Conservation (phyloP, 768 basidiomycete genomes). For the Hericium coralloides region DNA sequence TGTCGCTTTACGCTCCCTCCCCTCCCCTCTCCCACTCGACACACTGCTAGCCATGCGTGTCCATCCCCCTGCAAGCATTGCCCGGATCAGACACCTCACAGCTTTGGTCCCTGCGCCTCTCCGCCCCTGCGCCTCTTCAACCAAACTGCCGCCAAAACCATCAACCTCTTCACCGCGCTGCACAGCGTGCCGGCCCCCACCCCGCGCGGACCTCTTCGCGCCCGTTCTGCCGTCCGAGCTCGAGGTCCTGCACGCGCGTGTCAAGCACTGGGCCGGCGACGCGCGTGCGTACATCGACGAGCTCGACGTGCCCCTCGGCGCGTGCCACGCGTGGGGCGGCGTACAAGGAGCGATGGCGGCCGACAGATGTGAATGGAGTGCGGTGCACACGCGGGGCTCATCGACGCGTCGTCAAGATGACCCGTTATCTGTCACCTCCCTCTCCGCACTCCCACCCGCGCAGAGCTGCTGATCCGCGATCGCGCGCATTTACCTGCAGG, state of each 20-base stretch:
- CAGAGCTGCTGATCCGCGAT: conserved; percentile 67
- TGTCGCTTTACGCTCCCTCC: no score
- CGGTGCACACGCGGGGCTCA: conserved; percentile 59
- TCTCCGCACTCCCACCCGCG: no score
- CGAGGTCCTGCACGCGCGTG: conserved; percentile 60
- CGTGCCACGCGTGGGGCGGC: conserved; percentile 49
- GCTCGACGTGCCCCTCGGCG: no score
- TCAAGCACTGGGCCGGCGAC: conserved; percentile 79
- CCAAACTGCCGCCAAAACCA: conserved; percentile 78
- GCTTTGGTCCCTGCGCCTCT: conserved; percentile 86
- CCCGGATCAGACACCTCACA: conserved; percentile 19
- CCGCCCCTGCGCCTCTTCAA: conserved; percentile 72
- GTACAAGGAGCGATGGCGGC: conserved; percentile 10
- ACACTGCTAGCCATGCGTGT: conserved; percentile 52
- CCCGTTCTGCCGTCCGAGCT: conserved; percentile 47
- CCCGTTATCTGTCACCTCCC: no score
- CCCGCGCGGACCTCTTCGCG: conserved; percentile 53
- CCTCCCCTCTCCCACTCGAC: no score
- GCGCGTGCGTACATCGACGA: conserved; percentile 74
- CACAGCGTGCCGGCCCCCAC: conserved; percentile 45
- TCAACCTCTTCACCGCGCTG: conserved; percentile 68
- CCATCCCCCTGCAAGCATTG: not conserved
- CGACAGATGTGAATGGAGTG: conserved; percentile 75
- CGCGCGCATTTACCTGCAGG: conserved; percentile 67
- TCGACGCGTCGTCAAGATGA: conserved; percentile 74